A percentile compares a stretch with the other conserved stretches of the same genome.
phyloP scores from a whole-genome alignment of 352 stramenopile genomes.

The Globisporangium acanthophoron region DNA sequence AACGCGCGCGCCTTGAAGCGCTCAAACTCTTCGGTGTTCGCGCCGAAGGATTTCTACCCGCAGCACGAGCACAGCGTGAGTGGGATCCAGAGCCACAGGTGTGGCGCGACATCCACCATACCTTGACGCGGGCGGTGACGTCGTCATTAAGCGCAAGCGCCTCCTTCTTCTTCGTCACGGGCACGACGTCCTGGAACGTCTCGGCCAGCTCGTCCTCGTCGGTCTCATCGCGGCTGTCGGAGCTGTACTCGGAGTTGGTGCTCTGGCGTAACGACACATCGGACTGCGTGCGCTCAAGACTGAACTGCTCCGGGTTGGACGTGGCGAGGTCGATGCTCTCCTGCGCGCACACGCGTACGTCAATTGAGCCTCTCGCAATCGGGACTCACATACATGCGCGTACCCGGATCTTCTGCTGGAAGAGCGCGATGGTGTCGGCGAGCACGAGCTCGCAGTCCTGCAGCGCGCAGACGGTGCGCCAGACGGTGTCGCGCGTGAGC shows the following conservation, averaged over 20 bases:
- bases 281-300: conserved; percentile 30
- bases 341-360: conserved; percentile 1
- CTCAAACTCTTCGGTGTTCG: conserved; percentile 66
- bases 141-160: conserved; percentile 73
- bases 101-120: conserved; percentile 1
- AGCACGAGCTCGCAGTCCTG: conserved; percentile 46
- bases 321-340: conserved; percentile 49
- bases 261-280: conserved; percentile 32
- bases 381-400: no score
- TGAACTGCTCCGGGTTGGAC: conserved; percentile 36
- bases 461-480: conserved; percentile 57
- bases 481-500: conserved; percentile 46
- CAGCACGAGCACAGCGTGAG: neutral
- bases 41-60: conserved; percentile 23
- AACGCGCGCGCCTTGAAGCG: conserved; percentile 74
- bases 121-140: conserved; percentile 61
- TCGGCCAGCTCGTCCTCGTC: conserved; percentile 43
- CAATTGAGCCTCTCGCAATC: no score
- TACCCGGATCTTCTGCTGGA: conserved; percentile 55
- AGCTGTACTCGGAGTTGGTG: conserved; percentile 40
- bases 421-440: conserved; percentile 29
- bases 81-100: neutral
- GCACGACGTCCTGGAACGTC: conserved; percentile 66
- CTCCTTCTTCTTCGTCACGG: conserved; percentile 68
- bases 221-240: conserved; percentile 39